phyloP scores from a whole-genome alignment of 805 yeast species.

The Candida xiaguanensis region DNA sequence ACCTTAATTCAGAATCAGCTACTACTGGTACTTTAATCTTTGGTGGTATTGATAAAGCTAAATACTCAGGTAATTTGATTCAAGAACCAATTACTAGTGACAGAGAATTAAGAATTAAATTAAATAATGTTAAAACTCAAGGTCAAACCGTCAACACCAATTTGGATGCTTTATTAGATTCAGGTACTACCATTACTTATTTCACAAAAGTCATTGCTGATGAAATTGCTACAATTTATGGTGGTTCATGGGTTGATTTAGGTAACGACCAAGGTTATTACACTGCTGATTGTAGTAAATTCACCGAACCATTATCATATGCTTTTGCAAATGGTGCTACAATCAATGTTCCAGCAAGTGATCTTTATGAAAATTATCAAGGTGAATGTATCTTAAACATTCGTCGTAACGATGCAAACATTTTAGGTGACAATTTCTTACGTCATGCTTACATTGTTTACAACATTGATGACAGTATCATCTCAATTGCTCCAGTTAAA shows the following conservation, averaged over 20 bases:
- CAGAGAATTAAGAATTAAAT: constrained; percentile 37
- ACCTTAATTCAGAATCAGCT: constrained; percentile 22
- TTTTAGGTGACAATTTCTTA: constrained; percentile 63
- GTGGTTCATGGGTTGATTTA: constrained; percentile 12
- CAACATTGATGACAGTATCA: constrained; percentile 53
- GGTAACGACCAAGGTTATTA: constrained; percentile 4
- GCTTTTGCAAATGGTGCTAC: constrained; percentile 10
- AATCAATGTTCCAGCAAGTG: constrained; percentile 45
- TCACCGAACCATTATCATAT: neutral
- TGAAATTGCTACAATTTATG: neutral
- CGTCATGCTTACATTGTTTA: constrained; percentile 62
- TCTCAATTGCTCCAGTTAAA: constrained; percentile 46
- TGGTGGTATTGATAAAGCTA: constrained; percentile 31
- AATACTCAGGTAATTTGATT: constrained; percentile 21
- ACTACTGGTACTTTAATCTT: constrained; percentile 24
- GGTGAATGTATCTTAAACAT: constrained; percentile 24
- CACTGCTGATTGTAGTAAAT: constrained; percentile 6
- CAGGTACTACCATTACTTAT: constrained; percentile 37
- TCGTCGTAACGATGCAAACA: constrained; percentile 9
- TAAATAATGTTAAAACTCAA: constrained; percentile 33
- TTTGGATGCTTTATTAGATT: constrained; percentile 26
- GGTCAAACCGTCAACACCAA: constrained; percentile 14
- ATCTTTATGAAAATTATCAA: constrained; percentile 15
- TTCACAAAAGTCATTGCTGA: constrained; percentile 33
- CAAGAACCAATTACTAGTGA: constrained; percentile 1